Percentiles rank a stretch among this genome's conserved stretches.
These are phyloP conservation scores for Dianthus caryophyllus DNA, from an alignment of 148 eudicot genomes.

Conservation along the genomic window DNA sequence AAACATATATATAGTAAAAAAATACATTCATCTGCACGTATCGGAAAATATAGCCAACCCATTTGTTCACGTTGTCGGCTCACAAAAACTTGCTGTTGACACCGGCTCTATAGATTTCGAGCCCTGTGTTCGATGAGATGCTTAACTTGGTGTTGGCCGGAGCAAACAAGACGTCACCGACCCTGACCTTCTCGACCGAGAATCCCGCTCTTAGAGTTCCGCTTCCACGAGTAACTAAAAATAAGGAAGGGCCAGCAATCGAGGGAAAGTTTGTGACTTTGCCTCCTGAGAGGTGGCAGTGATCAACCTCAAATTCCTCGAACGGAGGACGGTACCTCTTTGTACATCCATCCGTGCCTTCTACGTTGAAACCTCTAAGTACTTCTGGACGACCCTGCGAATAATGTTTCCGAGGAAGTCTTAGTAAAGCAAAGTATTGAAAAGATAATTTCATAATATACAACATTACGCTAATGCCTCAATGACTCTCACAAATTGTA, in stretches of 20 bases:
- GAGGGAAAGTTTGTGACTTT: slow-evolving; percentile 39
- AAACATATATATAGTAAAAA: slow-evolving; percentile 14
- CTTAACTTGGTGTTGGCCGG: slow-evolving; percentile 55
- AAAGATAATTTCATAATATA: too few species aligned
- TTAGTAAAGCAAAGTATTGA: not conserved
- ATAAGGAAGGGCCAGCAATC: slow-evolving; percentile 67
- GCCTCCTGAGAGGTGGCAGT: slow-evolving; percentile 46
- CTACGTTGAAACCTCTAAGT: slow-evolving; percentile 46
- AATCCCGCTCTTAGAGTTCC: slow-evolving; percentile 39
- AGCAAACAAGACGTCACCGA: slow-evolving; percentile 74
- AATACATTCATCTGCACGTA: slow-evolving; percentile 20
- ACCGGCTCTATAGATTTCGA: slow-evolving; percentile 77
- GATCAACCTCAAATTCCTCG: slow-evolving; percentile 91
- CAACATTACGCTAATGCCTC: too few species aligned
- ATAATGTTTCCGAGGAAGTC: not conserved
- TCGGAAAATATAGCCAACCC: not conserved
- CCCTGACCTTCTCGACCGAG: slow-evolving; percentile 33
- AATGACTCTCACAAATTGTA: too few species aligned
- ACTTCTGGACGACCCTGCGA: slow-evolving; percentile 69
- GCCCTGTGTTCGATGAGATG: slow-evolving; percentile 32
- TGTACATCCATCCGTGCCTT: slow-evolving; percentile 35
- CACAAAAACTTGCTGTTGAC: slow-evolving; percentile 56
- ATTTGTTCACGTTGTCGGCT: slow-evolving; percentile 4
- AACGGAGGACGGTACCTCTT: slow-evolving; percentile 69
- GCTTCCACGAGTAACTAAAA: slow-evolving; percentile 52